Base-by-base conservation (phyloP, 345 rosid species). In the Laguncularia racemosa region DNA sequence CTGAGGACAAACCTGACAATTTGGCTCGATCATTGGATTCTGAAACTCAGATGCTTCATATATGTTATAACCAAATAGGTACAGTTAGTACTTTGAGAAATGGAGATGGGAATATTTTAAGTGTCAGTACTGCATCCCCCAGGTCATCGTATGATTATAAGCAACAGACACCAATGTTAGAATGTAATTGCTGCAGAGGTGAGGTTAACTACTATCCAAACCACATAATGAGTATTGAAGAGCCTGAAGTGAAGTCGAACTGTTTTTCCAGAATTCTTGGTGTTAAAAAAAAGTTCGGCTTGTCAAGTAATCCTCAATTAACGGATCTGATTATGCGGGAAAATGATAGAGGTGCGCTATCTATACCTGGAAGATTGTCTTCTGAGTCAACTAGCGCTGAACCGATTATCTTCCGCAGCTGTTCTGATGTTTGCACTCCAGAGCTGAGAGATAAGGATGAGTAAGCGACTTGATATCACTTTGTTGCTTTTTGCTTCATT, bases 41-140 rank as follows among this genome's bases (percentile, higher is more conserved):
- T 59, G 64, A 70, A 14, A 74, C 76, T 19, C 78, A 75, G 28
- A 33, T 61, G 63, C 65, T 68, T n/a, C 72, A 52, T 52, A 58
- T 45, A 45, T 62, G 62, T 60, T 56, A 54, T 69, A 67, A 65
- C 57, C 59, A 66, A 64, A 53, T 48, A 26, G 79, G 76, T 59
- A 61, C 70, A 55, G 67, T 68, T 16, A 77, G 68, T 45, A 73
- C 97, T 61, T 67, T 86, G 48, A 80, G 97, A 75, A 82, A 76
- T 62, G 67, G 75, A 38, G 88, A 93, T 61, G 97, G 97, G 63
- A 89, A 87, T 68, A 65, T 93, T 16, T 67, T 89, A 52, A 79
- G 88, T 61, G 67, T 71, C 12, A 78, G 78, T 50, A 78, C 65
- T 18, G 60, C 71, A 28, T 67, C 83, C 13, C 71, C 18, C 48